phyloP scores from a whole-genome alignment of 78 protist species.

The Chrysochromulina parva region DNA sequence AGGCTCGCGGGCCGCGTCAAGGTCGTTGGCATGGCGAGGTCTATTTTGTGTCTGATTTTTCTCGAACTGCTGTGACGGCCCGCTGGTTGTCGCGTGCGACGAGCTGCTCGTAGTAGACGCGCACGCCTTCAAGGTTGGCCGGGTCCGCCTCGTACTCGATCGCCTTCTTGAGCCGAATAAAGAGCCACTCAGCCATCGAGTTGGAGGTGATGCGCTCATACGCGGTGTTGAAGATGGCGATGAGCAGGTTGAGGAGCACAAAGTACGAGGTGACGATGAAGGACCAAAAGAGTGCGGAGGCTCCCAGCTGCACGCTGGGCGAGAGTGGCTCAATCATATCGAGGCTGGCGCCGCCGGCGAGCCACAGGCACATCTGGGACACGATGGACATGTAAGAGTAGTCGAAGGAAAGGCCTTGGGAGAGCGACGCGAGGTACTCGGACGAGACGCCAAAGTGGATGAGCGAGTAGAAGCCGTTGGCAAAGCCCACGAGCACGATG shows the following conservation, averaged over 20 bases:
- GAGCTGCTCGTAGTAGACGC: not conserved
- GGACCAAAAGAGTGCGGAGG: not conserved
- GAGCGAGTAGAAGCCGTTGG: not conserved
- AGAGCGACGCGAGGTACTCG: not conserved
- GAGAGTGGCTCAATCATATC: not conserved
- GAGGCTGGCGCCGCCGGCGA: not conserved
- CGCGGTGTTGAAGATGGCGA: not conserved
- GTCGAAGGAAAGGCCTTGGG: not conserved
- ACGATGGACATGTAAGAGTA: not conserved
- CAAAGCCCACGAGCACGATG: not conserved
- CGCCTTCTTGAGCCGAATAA: not conserved
- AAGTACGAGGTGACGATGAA: not conserved
- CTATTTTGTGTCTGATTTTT: too few species aligned
- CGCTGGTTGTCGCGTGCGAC: not conserved
- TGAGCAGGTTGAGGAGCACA: constrained; percentile 7
- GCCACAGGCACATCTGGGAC: not conserved
- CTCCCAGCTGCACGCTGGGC: not conserved
- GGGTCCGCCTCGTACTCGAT: not conserved
- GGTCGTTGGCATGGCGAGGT: too few species aligned
- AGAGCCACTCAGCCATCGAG: not conserved
- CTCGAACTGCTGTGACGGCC: not conserved
- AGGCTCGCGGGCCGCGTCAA: too few species aligned
- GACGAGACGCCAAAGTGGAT: not conserved
- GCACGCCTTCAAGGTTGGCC: not conserved
- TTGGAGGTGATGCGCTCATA: not conserved